Evolutionary conservation across 805 yeast genomes (phyloP).

Genomic region (Starmerella vitae): DNA sequence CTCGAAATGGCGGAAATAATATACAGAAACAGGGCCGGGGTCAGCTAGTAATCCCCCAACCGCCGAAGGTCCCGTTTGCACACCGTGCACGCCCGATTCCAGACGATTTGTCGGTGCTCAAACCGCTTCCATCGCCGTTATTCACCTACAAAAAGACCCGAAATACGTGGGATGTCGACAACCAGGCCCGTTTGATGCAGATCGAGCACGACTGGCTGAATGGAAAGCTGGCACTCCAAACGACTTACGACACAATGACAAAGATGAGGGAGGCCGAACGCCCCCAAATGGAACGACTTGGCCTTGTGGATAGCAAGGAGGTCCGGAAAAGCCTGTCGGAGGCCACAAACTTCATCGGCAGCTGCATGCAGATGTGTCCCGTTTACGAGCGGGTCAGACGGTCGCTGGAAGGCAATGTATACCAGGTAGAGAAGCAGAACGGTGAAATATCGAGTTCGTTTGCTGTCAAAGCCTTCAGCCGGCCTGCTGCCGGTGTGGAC

Average conservation of each 20-base stretch:
- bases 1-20: no score
- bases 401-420: conserved; percentile 74
- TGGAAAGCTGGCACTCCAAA: conserved; percentile 45
- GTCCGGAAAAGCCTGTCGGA: conserved; percentile 69
- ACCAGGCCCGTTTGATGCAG: conserved; percentile 47
- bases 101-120: conserved; percentile 10
- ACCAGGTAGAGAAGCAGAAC: conserved; percentile 54
- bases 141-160: conserved; percentile 1
- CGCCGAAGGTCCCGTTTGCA: conserved; percentile 3
- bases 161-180: conserved; percentile 53
- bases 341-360: conserved; percentile 76
- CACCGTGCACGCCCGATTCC: conserved; percentile 2
- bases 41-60: conserved; percentile 5
- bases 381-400: conserved; percentile 80
- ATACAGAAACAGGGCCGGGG: no score
- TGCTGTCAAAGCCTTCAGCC: conserved; percentile 82
- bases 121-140: conserved; percentile 11
- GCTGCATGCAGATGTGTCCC: conserved; percentile 93
- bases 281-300: conserved; percentile 59
- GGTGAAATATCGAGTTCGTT: conserved; percentile 42
- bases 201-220: conserved; percentile 34
- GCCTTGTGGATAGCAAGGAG: conserved; percentile 79
- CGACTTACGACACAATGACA: conserved; percentile 57
- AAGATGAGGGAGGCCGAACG: conserved; percentile 64
- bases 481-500: conserved; percentile 98